Percentiles rank a stretch among this genome's conserved stretches.
Evolutionary conservation across 179 eudicot genomes (phyloP).

Genomic region (Beta lomatogona): DNA sequence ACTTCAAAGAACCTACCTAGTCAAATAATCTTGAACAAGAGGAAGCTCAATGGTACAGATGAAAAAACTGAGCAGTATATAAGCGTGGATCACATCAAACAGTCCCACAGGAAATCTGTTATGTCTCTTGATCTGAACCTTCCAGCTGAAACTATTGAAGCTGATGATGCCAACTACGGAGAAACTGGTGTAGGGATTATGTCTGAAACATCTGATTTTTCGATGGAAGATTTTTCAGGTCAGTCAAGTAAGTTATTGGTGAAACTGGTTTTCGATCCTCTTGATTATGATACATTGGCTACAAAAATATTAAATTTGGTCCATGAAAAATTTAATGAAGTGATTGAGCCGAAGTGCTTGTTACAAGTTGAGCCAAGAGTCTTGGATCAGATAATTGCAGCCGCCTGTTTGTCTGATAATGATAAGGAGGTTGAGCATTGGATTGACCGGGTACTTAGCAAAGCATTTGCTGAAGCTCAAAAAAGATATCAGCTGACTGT

Average conservation of each 20-base stretch:
- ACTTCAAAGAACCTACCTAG: slow-evolving; percentile 7
- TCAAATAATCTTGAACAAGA: slow-evolving; percentile 38
- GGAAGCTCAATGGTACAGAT: slow-evolving; percentile 43
- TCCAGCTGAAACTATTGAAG: slow-evolving; percentile 55
- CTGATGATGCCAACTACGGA: slow-evolving; percentile 20
- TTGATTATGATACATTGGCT: slow-evolving; percentile 60
- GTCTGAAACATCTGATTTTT: slow-evolving; percentile 35
- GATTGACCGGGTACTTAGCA: slow-evolving; percentile 52
- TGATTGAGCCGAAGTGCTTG: slow-evolving; percentile 34
- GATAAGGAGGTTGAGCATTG: slow-evolving; percentile 46
- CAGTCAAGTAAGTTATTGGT: slow-evolving; percentile 43
- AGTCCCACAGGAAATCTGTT: slow-evolving; percentile 23
- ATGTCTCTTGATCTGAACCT: slow-evolving; percentile 70
- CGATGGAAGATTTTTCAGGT: slow-evolving; percentile 58
- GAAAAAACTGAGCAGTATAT: slow-evolving; percentile 12
- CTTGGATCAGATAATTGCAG: slow-evolving; percentile 65
- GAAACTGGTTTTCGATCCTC: slow-evolving; percentile 55
- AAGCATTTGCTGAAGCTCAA: slow-evolving; percentile 53
- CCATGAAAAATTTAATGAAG: slow-evolving; percentile 32
- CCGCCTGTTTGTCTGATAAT: slow-evolving; percentile 48
- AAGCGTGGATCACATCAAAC: slow-evolving; percentile 28
- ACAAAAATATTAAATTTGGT: slow-evolving; percentile 41
- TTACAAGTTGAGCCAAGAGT: slow-evolving; percentile 61
- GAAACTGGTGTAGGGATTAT: slow-evolving; percentile 23
- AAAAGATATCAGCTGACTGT: slow-evolving; percentile 35